phyloP scores from a whole-genome alignment of 2,329 filamentous ascomycete species.

The Pseudocercospora macadamiae region DNA sequence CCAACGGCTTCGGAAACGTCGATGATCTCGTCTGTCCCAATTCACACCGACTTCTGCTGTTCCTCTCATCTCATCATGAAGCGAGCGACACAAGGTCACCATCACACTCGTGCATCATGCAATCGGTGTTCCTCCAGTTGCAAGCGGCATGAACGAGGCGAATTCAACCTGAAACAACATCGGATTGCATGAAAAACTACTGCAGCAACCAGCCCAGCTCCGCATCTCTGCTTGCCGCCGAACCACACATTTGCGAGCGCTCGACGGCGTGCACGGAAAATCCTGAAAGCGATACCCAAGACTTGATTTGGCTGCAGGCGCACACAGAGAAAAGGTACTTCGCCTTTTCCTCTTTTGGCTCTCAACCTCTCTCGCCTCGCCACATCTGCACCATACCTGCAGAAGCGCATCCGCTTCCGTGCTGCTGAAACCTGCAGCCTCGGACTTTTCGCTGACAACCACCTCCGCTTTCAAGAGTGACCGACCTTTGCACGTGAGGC shows the following conservation, averaged over 20 bases:
- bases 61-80: not conserved
- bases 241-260: not conserved
- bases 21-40: not conserved
- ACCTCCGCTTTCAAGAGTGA: not conserved
- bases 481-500: not conserved
- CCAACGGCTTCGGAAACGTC: not conserved
- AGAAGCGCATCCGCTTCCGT: not conserved
- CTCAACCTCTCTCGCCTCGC: slow-evolving; percentile 5
- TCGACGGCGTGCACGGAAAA: slow-evolving; percentile 1
- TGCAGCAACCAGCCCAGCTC: not conserved
- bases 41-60: not conserved
- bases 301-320: slow-evolving; percentile 1
- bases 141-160: slow-evolving; percentile 1
- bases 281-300: not conserved
- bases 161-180: not conserved
- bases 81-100: not conserved
- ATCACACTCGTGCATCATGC: not conserved
- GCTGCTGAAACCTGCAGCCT: slow-evolving; percentile 1
- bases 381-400: slow-evolving; percentile 4
- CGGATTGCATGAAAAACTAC: not conserved
- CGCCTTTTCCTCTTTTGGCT: not conserved
- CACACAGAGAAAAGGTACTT: not conserved
- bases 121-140: not conserved
- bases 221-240: not conserved
- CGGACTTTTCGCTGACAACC: not conserved